Evolutionary conservation across 1,284 basidiomycete species (phyloP), one percentile per base, ranked within the genome.

Genomic region (Cryptococcus maquisensis): DNA sequence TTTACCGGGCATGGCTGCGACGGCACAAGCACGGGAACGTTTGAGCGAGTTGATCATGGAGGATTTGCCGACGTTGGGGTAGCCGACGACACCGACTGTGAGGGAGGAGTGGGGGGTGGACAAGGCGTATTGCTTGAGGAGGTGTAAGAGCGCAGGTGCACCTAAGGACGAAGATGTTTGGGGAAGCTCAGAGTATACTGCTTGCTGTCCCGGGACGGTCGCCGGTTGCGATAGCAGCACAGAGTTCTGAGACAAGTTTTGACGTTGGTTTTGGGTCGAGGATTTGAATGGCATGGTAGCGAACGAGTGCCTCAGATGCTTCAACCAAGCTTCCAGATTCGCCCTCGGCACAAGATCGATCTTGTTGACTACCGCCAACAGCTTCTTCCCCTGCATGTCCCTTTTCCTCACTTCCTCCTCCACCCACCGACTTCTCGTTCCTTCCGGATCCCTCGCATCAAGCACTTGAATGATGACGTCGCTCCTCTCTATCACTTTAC

Each of bases 61-160:
- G 55, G 89, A 93, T 79, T 98, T 98, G 10, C 95, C 95, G 52
- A 98, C 95, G 75, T 98, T 98, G 3, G 95, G 95, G 69, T 94
- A 95, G 1, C 95, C 95, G 32, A 98, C 90, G 21, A 98, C 87
- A 16, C 95, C 95, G 51, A 98, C 86, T 0, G 92, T 95, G 45
- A 94, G 81, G 54, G 86, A 87, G n/a, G 74, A 73, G 52, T 83
- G 74, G 1, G 85, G 81, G 21, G 81, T 84, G 3, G 86, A 86
- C 4, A 76, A 65, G 57, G 87, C 90, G 75, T 93, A 96, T 16
- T 90, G 90, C 71, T 98, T 98, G 51, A 98, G 81, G 2, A 98
- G 81, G 52, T 88, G 86, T 21, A 98, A 79, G 1, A 98, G 80
- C 1, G 81, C 79, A 4, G 79, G 79, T 13, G 81, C 79, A 23